phyloP scores from a whole-genome alignment of 139 green algal genomes.

The Picochlorum costavermella region DNA sequence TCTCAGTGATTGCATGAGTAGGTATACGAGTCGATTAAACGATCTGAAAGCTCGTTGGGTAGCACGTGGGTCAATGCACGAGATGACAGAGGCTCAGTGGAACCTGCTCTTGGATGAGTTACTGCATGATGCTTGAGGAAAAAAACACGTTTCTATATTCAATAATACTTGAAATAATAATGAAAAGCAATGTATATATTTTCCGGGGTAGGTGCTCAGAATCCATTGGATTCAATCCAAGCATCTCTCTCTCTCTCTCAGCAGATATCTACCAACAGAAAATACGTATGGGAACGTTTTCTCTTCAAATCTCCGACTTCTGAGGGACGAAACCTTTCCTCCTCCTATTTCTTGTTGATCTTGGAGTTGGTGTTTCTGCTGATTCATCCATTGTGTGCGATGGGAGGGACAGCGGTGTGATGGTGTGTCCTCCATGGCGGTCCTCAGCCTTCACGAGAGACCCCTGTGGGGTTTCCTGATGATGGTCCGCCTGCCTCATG shows the following conservation, averaged over 20 bases:
- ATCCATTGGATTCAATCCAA: neutral
- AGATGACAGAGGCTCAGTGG: constrained; percentile 35
- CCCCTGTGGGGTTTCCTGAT: too few species aligned
- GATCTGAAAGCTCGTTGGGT: constrained; percentile 41
- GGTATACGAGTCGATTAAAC: constrained; percentile 30
- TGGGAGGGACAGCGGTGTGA: neutral
- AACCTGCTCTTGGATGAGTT: constrained; percentile 25
- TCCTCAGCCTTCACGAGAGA: too few species aligned
- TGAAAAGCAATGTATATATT: too few species aligned
- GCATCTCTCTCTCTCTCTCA: neutral
- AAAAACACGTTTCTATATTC: too few species aligned
- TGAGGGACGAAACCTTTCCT: neutral
- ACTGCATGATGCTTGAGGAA: neutral
- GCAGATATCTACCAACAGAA: neutral
- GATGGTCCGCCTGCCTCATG: too few species aligned
- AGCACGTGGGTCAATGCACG: constrained; percentile 10
- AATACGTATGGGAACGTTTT: neutral
- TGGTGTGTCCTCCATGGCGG: too few species aligned
- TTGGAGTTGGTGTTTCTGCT: neutral
- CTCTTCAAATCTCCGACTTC: constrained; percentile 2
- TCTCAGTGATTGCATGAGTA: constrained; percentile 27
- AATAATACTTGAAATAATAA: too few species aligned
- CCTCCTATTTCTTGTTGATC: constrained; percentile 3
- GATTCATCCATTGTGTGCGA: neutral
- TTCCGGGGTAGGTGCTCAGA: too few species aligned